These are phyloP conservation scores for Diatrype stigma DNA, from an alignment of 2,329 filamentous ascomycete genomes.

Conservation along the genomic window DNA sequence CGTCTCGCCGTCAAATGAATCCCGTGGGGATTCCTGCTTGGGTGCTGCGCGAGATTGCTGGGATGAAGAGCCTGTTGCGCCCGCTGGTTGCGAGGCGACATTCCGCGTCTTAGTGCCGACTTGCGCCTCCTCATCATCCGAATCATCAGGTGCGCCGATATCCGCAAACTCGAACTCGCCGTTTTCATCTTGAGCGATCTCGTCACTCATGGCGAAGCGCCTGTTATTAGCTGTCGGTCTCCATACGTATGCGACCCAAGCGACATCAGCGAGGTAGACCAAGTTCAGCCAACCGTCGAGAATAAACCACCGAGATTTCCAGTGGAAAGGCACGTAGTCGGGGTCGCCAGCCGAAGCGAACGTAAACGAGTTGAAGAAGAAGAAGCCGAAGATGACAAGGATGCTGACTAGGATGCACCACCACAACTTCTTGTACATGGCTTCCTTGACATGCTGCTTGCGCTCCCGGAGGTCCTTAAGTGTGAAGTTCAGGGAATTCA, in stretches of 20 bases:
- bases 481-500: constrained; percentile 90
- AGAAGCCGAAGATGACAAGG: constrained; percentile 94
- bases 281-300: constrained; percentile 96
- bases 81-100: constrained; percentile 14
- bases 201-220: constrained; percentile 97
- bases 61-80: constrained; percentile 11
- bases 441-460: constrained; percentile 87
- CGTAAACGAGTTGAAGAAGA: constrained; percentile 96
- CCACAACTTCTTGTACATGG: constrained; percentile 98
- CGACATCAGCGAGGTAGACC: constrained; percentile 91
- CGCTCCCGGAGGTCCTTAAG: constrained; percentile 95
- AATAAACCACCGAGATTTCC: constrained; percentile 97
- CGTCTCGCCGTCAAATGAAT: constrained; percentile 74
- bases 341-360: constrained; percentile 82
- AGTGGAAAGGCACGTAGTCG: constrained; percentile 92
- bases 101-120: constrained; percentile 37
- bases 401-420: constrained; percentile 94
- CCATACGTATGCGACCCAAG: constrained; percentile 94
- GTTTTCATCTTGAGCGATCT: constrained; percentile 97
- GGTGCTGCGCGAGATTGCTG: constrained; percentile 15
- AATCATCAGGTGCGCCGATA: constrained; percentile 70
- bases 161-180: constrained; percentile 92
- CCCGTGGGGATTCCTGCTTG: constrained; percentile 50
- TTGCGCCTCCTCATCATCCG: constrained; percentile 54
- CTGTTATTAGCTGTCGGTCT: constrained; percentile 94